Evolutionary conservation across 1,139 yeast species (phyloP).

Genomic region (Blastobotrys apis): DNA sequence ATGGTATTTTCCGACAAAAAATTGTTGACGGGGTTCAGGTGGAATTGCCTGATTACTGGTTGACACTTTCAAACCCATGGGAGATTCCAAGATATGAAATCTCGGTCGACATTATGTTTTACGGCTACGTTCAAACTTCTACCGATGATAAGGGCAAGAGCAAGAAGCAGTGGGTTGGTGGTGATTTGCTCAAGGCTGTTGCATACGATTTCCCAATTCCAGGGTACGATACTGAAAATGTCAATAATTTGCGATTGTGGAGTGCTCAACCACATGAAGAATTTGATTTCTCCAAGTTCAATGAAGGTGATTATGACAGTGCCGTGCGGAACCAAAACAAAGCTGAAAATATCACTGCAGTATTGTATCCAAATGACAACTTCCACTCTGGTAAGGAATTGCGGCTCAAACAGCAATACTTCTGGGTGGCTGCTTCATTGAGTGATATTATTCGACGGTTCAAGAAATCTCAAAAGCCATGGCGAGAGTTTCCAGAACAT

Average conservation of each 20-base stretch:
- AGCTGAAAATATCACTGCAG: conserved; percentile 91
- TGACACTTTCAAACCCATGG: conserved; percentile 86
- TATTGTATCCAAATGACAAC: conserved; percentile 87
- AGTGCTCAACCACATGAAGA: conserved; percentile 85
- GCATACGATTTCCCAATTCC: conserved; percentile 96
- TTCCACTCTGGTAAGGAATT: conserved; percentile 88
- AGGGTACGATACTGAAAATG: conserved; percentile 78
- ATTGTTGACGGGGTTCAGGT: conserved; percentile 91
- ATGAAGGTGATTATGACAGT: conserved; percentile 83
- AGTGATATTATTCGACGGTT: conserved; percentile 89
- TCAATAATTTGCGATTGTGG: conserved; percentile 89
- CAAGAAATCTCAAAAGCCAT: conserved; percentile 71
- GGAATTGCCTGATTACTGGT: conserved; percentile 93
- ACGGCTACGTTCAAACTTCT: conserved; percentile 70
- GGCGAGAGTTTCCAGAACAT: conserved; percentile 80
- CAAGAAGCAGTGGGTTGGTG: conserved; percentile 75
- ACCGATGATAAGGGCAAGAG: conserved; percentile 50
- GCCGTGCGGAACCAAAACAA: conserved; percentile 81
- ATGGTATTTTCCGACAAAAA: conserved; percentile 89
- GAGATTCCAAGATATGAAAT: conserved; percentile 84
- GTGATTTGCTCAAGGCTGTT: conserved; percentile 82
- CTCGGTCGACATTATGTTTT: conserved; percentile 88
- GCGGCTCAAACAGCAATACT: conserved; percentile 91
- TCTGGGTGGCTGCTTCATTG: conserved; percentile 94
- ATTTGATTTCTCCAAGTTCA: conserved; percentile 88